A percentile compares a stretch with the other conserved stretches of the same genome.
Conservation (phyloP, 768 basidiomycete genomes). For the Tremella yokohamensis region DNA sequence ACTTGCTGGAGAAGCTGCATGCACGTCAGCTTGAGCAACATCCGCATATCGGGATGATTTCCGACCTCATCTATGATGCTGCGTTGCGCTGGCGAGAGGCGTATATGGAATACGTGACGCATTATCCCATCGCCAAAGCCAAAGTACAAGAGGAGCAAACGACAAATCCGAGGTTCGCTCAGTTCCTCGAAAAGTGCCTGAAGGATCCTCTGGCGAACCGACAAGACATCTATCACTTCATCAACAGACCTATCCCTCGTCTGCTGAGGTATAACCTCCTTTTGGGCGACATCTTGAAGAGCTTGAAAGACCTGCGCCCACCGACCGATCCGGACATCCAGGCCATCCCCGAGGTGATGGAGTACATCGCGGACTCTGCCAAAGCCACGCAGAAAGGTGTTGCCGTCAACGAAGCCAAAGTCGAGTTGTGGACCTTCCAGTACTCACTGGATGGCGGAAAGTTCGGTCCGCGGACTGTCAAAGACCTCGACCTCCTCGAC, state of each 20-base stretch:
- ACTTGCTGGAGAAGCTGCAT: constrained; percentile 45
- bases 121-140: constrained; percentile 51
- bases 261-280: constrained; percentile 83
- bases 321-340: constrained; percentile 72
- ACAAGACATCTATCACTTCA: constrained; percentile 88
- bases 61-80: constrained; percentile 51
- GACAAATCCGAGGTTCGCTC: constrained; percentile 39
- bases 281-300: constrained; percentile 72
- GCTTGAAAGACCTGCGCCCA: constrained; percentile 57
- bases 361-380: constrained; percentile 78
- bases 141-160: constrained; percentile 48
- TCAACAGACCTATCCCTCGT: constrained; percentile 85
- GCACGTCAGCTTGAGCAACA: constrained; percentile 51
- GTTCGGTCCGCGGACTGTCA: constrained; percentile 34
- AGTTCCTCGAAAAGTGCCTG: constrained; percentile 51
- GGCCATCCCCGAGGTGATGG: constrained; percentile 65
- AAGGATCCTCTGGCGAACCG: constrained; percentile 74
- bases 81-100: constrained; percentile 51
- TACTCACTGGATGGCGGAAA: constrained; percentile 41
- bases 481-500: constrained; percentile 86
- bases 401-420: constrained; percentile 76
- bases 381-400: constrained; percentile 87
- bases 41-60: constrained; percentile 47
- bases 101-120: constrained; percentile 50
- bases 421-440: constrained; percentile 70